Base-by-base conservation (phyloP, 1,284 basidiomycete species). In the Cryptococcus depauperatus region DNA sequence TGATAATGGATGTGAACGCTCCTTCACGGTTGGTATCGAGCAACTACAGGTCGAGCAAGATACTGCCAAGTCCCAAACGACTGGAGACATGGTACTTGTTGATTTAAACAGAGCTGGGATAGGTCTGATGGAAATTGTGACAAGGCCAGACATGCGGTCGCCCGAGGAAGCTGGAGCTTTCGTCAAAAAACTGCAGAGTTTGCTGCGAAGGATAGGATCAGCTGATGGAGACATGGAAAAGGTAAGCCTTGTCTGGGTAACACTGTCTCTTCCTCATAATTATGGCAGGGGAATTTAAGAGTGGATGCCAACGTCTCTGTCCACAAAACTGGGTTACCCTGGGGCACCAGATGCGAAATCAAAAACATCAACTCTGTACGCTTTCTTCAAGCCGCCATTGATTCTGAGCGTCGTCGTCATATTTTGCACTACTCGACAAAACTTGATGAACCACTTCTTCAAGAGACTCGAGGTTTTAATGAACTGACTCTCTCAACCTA, bases 21-120 rank as follows among this genome's bases (percentile, higher is more conserved):
- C 49, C 2, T 55, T 68, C 27, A 50, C 51, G 35, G 83, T 98
- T 14, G 76, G 86, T 10, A 88, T 99, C 45, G 83, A 87, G 49
- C 95, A 97, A 68, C 80, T 99, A 23, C 95, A 99, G 64, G 77
- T 97, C 1, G 93, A 98, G 70, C 93, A 97, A 85, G 95, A 98
- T 65, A 98, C 93, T 0, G 93, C 88, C 3, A 98, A 97, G 69
- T 88, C 88, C 1, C 82, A 80, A 19, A 81, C 81, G 46, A 76
- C 83, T 43, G 70, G 77, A 1, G 73, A 74, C 11, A 76, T 76
- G 13, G 75, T 83, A 0, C 74, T 79, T 19, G 81, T 98, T 41
- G 92, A 98, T 69, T 77, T 96, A 48, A 97, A 95, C 62, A 76
- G 95, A 58, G 86, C 90, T 0, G 92, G 93, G 1, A 79, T 80